Conservation (phyloP, 1,284 basidiomycete species). For the Boletus semigastroideus region DNA sequence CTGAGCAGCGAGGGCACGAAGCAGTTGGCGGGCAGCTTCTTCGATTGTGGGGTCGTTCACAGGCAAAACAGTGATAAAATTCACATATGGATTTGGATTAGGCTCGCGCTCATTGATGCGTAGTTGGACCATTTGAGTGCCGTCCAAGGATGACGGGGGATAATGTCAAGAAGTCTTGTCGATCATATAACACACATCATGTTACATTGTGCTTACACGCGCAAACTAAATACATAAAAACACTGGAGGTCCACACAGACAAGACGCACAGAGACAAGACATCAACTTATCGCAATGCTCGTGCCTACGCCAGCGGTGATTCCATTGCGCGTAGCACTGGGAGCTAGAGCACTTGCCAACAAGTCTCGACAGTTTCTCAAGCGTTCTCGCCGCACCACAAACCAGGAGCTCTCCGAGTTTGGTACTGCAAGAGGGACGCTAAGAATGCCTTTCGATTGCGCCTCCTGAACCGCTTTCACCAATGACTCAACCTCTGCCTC, state of each 20-base stretch:
- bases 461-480: conserved; percentile 51
- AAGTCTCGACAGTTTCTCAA: conserved; percentile 67
- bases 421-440: conserved; percentile 51
- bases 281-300: conserved; percentile 23
- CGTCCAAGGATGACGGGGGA: not conserved
- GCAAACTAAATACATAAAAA: not conserved
- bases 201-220: not conserved
- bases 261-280: no score
- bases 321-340: conserved; percentile 26
- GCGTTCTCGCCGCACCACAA: conserved; percentile 72
- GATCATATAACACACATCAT: no score
- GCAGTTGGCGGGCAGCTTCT: conserved; percentile 63
- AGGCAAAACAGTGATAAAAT: conserved; percentile 70
- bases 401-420: conserved; percentile 58
- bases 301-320: conserved; percentile 19
- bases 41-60: conserved; percentile 31
- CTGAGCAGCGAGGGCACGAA: conserved; percentile 77
- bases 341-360: conserved; percentile 53
- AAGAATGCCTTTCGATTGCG: conserved; percentile 51
- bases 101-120: conserved; percentile 66
- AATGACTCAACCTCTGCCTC: conserved; percentile 68
- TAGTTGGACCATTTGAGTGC: conserved; percentile 60
- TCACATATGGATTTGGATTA: conserved; percentile 74
- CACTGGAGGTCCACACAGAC: not conserved
- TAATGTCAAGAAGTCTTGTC: not conserved